These are phyloP conservation scores for Saccharomyces pastorianus DNA, from an alignment of 1,139 yeast species.

Conservation along the genomic window DNA sequence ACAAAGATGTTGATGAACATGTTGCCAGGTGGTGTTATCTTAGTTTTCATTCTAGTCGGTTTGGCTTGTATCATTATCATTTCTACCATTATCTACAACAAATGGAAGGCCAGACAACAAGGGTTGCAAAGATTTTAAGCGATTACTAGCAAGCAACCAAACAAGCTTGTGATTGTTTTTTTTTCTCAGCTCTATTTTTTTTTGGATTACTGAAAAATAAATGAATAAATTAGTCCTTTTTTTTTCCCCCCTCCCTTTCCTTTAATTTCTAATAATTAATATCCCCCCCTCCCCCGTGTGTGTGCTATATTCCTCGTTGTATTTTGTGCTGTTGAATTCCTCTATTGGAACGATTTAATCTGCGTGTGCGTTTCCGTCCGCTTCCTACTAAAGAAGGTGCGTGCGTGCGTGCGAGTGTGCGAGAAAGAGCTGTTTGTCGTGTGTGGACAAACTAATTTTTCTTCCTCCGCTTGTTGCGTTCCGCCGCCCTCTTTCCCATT, in stretches of 20 bases:
- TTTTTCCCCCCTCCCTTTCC: too few relatives aligned
- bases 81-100: constrained; percentile 29
- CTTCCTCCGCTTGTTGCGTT: not conserved
- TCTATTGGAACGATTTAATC: not conserved
- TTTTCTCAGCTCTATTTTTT: not conserved
- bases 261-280: not conserved
- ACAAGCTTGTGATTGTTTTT: not conserved
- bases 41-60: constrained; percentile 42
- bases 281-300: not conserved
- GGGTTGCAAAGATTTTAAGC: constrained; percentile 36
- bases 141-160: not conserved
- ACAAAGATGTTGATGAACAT: constrained; percentile 20
- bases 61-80: constrained; percentile 37
- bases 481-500: not conserved
- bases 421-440: not conserved
- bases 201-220: not conserved
- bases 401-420: not conserved
- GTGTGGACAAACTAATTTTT: not conserved
- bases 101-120: constrained; percentile 33
- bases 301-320: not conserved
- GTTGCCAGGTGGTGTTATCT: constrained; percentile 49
- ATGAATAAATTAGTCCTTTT: not conserved
- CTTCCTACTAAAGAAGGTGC: too few relatives aligned
- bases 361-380: not conserved
- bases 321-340: not conserved